Evolutionary conservation across 305 asterid genomes (phyloP).

Genomic region (Fraxinus floribunda): DNA sequence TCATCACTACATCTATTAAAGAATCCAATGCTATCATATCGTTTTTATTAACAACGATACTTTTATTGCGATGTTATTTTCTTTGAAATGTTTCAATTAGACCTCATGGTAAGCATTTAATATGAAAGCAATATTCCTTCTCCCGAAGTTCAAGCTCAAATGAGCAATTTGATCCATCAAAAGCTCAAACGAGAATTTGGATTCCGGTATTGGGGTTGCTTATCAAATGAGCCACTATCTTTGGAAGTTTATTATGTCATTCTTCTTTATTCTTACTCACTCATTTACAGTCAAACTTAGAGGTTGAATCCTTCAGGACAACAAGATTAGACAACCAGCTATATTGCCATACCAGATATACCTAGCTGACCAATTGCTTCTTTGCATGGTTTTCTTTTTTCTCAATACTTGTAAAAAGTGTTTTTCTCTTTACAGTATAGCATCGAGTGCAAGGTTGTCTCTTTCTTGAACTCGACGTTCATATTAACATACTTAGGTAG

Average conservation of each 20-base stretch:
- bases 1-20: background rate
- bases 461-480: background rate
- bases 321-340: background rate
- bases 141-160: too few relatives aligned
- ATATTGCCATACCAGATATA: background rate
- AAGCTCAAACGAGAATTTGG: background rate
- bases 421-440: background rate
- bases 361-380: too few relatives aligned
- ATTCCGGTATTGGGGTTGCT: background rate
- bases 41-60: too few relatives aligned
- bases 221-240: background rate
- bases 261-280: too few relatives aligned
- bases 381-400: too few relatives aligned
- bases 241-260: too few relatives aligned
- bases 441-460: background rate
- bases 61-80: too few relatives aligned
- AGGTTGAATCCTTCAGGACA: background rate
- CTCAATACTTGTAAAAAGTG: too few relatives aligned
- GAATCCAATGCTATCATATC: background rate
- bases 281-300: background rate
- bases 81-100: background rate
- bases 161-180: too few relatives aligned
- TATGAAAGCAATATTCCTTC: too few relatives aligned
- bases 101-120: background rate
- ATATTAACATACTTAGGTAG: too few relatives aligned